Evolutionary conservation across 805 yeast genomes (phyloP).

Genomic region (Metschnikowia similis): DNA sequence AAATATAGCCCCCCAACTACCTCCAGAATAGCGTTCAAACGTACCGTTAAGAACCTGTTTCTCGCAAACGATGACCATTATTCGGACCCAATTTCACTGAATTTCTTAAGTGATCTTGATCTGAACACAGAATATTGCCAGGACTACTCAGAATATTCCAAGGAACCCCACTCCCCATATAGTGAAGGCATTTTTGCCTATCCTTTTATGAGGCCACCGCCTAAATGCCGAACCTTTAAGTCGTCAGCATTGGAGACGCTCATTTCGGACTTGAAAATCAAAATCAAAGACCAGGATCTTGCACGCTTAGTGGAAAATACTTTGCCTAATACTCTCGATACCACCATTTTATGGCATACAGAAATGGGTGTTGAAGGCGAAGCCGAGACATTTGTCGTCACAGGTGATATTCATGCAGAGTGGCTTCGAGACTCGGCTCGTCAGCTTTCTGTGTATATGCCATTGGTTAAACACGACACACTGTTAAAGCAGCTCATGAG

Average conservation of each 20-base stretch:
- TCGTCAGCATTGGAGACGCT: constrained; percentile 60
- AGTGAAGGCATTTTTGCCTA: constrained; percentile 51
- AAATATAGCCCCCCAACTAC: not conserved
- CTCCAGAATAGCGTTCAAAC: not conserved
- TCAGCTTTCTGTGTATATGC: constrained; percentile 73
- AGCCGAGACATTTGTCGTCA: constrained; percentile 71
- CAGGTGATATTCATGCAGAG: constrained; percentile 92
- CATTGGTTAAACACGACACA: constrained; percentile 50
- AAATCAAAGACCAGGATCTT: constrained; percentile 59
- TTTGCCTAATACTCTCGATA: constrained; percentile 83
- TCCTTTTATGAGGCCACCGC: constrained; percentile 75
- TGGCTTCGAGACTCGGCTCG: constrained; percentile 88
- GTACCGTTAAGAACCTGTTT: not conserved
- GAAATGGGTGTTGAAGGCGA: constrained; percentile 6
- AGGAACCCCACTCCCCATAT: constrained; percentile 50
- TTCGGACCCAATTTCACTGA: constrained; percentile 9
- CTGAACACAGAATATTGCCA: constrained; percentile 41
- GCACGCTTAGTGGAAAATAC: constrained; percentile 76
- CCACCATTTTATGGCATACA: constrained; percentile 74
- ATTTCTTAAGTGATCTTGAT: constrained; percentile 19
- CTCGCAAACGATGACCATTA: constrained; percentile 1
- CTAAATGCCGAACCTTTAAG: constrained; percentile 66
- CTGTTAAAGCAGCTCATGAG: constrained; percentile 48
- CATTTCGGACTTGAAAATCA: constrained; percentile 47
- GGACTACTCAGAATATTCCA: constrained; percentile 59